Base-by-base conservation (phyloP, 1,139 yeast species). In the Debaryomyces psychrophilus region DNA sequence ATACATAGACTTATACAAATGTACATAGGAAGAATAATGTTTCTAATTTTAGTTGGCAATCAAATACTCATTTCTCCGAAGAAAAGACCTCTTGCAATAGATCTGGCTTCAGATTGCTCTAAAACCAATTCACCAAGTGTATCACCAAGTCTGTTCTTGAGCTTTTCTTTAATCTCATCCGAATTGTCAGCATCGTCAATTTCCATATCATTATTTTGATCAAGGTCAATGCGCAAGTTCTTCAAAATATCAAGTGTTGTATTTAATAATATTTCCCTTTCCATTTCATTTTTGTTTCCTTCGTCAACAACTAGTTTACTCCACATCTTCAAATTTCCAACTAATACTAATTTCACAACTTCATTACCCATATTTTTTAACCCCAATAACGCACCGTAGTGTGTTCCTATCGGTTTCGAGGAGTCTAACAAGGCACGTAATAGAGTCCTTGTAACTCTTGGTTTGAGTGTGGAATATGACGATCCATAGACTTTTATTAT, bases 391-490 rank as follows among this genome's bases (percentile, higher is more conserved):
- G 98, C 87, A 36, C 99, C 99, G 58, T 87, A 93, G 54, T 90
- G 90, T 0, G 98, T 90, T 1, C 97, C 96, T 9, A 87, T 79
- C 1, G 93, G 93, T 57, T 90, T 79, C 4, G 84, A 68, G 15
- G 76, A 68, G 53, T 93, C 97, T 65, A 95, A 75, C 55, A 95
- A 87, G 0, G 97, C 97, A 57, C 96, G 83, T 48, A 95, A 73
- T 48, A 95, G 73, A 0, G 99, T 95, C 64, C 99, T 79, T 2
- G 98, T 90, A 5, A 93, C 95, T 52, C 99, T 80, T 27, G 99
- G 98, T 59, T 90, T 88, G 57, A 95, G 77, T 0, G 97, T 88
- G 25, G 95, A 86, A 64, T 92, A 92, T 1, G 95, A 83, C 36
- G 89, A 85, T 33, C 96, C 96, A 64, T 87, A 95, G 18, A 83